phyloP scores from a whole-genome alignment of 2,329 filamentous ascomycete genomes.

The Alternaria ethzedia region DNA sequence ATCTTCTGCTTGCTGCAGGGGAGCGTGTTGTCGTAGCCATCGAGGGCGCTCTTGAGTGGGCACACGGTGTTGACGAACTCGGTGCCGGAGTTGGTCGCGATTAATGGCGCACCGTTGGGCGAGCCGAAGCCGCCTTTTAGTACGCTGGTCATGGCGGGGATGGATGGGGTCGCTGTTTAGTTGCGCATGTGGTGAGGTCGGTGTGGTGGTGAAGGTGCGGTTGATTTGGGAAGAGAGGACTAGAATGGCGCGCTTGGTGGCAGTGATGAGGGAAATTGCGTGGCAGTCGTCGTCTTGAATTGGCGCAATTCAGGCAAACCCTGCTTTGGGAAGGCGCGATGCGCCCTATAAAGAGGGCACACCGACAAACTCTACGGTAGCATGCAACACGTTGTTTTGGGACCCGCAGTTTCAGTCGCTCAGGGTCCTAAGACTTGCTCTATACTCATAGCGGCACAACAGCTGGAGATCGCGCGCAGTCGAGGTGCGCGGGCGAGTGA shows the following conservation, averaged over 20 bases:
- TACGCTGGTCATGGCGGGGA: constrained; percentile 22
- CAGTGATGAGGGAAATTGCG: not conserved
- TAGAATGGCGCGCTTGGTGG: not conserved
- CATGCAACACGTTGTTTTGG: constrained; percentile 11
- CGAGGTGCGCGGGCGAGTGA: not conserved
- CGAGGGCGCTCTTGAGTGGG: constrained; percentile 43
- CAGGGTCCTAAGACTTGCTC: constrained; percentile 1
- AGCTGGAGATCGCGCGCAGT: constrained; percentile 8
- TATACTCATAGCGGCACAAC: constrained; percentile 6
- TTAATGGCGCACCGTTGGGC: constrained; percentile 19
- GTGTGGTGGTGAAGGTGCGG: not conserved
- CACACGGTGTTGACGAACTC: constrained; percentile 50
- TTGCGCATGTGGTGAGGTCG: not conserved
- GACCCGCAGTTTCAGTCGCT: constrained; percentile 6
- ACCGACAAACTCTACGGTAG: not conserved
- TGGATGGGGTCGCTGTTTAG: not conserved
- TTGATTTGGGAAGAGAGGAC: not conserved
- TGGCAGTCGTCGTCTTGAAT: constrained; percentile 7
- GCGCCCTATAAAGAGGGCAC: constrained; percentile 3
- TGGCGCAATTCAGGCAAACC: constrained; percentile 6
- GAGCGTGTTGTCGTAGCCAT: constrained; percentile 46
- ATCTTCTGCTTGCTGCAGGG: constrained; percentile 42
- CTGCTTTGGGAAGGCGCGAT: constrained; percentile 5
- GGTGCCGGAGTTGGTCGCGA: constrained; percentile 36
- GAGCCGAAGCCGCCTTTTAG: constrained; percentile 30